Evolutionary conservation across 495 filamentous ascomycete genomes (phyloP), one percentile per base, ranked within the genome.

Genomic region (Parathielavia hyrcaniae): DNA sequence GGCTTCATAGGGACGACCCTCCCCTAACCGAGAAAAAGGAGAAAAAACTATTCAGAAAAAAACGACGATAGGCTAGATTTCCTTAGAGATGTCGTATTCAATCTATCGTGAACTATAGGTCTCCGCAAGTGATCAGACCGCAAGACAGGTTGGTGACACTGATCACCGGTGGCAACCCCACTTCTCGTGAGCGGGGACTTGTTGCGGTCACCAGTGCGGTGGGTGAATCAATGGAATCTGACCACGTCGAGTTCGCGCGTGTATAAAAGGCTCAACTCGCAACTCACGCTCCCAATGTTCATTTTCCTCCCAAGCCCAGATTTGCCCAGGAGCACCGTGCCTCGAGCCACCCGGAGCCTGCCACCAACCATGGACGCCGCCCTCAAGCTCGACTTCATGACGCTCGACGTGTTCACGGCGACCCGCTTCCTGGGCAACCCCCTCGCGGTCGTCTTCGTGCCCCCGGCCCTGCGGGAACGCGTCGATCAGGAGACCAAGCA

Each of bases 401-500:
- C 81, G 23, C 73, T 89, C 61, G 86, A 89, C 67, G 85, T 88
- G 65, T 88, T 88, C 74, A 86, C 86, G 38, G 63, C 56, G 3
- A 73, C 61, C 0, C 76, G 71, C 19, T 85, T 79, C 62, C 57
- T 72, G 20, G 86, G 87, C 59, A 90, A 89, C 64, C 86, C 84
- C 5, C 77, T 90, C 16, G 85, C 85, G 43, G 74, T 89, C 8
- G 76, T 88, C 53, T 61, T 74, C 41, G 62, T 87, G 44, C 80
- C 83, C 0, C 38, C 69, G 0, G 43, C 55, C 22, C 39, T 65
- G 19, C 67, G 61, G 20, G n/a, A 22, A 16, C 53, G 17, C 20
- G 62, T 83, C 53, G 64, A 68, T 11, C 80, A 84, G 60, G 67
- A 71, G 0, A 72, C 77, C 57, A 88, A 87, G 63, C 86, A 85